Percentiles rank a stretch among this genome's conserved stretches.
Conservation (phyloP, 73 alveolate genomes). For the Paramecium primaurelia region DNA sequence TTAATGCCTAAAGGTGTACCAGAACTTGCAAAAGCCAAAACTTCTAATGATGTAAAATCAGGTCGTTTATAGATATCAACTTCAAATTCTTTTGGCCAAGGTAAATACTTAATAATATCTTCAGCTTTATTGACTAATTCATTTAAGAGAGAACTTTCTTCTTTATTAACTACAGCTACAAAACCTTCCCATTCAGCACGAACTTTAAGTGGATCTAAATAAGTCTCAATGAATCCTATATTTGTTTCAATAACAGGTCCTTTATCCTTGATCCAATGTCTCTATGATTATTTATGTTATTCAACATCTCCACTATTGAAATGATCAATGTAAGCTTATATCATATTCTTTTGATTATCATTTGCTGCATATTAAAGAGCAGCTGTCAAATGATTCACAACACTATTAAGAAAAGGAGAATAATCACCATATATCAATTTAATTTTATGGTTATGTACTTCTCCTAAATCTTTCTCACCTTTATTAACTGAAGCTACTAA, state of each 20-base stretch:
- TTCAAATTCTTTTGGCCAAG: slow-evolving; percentile 96
- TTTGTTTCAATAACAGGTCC: slow-evolving; percentile 79
- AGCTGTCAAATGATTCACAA: slow-evolving; percentile 65
- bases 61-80: slow-evolving; percentile 78
- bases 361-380: slow-evolving; percentile 71
- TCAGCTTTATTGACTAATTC: slow-evolving; percentile 80
- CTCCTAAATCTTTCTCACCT: neutral
- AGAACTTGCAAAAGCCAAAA: slow-evolving; percentile 85
- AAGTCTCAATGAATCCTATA: slow-evolving; percentile 88
- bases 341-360: slow-evolving; percentile 68
- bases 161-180: slow-evolving; percentile 93
- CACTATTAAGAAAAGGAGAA: slow-evolving; percentile 70
- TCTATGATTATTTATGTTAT: slow-evolving; percentile 70
- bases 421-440: slow-evolving; percentile 84
- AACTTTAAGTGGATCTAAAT: slow-evolving; percentile 89
- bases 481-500: slow-evolving; percentile 65
- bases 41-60: slow-evolving; percentile 90
- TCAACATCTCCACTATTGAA: slow-evolving; percentile 76
- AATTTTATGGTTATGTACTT: slow-evolving; percentile 59
- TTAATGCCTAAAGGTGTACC: slow-evolving; percentile 93
- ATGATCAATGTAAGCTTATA: slow-evolving; percentile 71
- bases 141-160: slow-evolving; percentile 71
- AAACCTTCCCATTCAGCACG: slow-evolving; percentile 91
- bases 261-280: slow-evolving; percentile 84
- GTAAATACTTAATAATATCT: slow-evolving; percentile 75